Evolutionary conservation across 148 eudicot species (phyloP), one percentile per base, ranked within the genome.

Genomic region (Beta vulgaris): DNA sequence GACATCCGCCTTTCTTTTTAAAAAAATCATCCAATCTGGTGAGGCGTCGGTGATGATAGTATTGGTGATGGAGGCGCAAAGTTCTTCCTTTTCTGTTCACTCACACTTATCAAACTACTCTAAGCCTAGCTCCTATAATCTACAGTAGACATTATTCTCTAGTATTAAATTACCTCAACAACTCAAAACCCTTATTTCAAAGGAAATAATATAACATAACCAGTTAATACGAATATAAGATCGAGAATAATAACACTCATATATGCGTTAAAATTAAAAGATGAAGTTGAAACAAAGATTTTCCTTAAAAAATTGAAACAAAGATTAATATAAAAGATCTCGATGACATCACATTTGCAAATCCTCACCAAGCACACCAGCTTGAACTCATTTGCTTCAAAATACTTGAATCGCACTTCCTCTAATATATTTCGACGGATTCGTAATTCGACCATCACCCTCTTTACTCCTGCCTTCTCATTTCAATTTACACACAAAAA

Each of bases 331-430:
- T 19, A 58, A 39, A 79, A 59, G 69, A 92, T 96, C 97, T 92
- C 96, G 21, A 86, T 71, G 73, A 84, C 65, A 79, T 85, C 83
- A 83, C 90, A n/a, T 87, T 54, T 77, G 88, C 55, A 92, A 71
- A 82, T 88, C 88, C 86, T 92, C 98, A 46, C 97, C 97, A 76
- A 94, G 93, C 78, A 94, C 98, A 83, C 91, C 96, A 84, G 90
- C 98, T 72, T 84, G 83, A 77, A 94, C 66, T 63, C 91, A 87
- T 80, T 90, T 91, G 82, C 85, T 85, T 78, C 97, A 84, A 62
- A 94, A 57, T 35, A 86, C 88, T 21, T 87, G 97, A 74, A 94
- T 80, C 51, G 98, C 97, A 71, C 80, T 76, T 65, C 97, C 96
- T 57, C 98, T 86, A 53, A 89, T 80, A 87, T 94, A 96, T 72